Base-by-base conservation (phyloP, 1,284 basidiomycete species). In the Grifola frondosa region DNA sequence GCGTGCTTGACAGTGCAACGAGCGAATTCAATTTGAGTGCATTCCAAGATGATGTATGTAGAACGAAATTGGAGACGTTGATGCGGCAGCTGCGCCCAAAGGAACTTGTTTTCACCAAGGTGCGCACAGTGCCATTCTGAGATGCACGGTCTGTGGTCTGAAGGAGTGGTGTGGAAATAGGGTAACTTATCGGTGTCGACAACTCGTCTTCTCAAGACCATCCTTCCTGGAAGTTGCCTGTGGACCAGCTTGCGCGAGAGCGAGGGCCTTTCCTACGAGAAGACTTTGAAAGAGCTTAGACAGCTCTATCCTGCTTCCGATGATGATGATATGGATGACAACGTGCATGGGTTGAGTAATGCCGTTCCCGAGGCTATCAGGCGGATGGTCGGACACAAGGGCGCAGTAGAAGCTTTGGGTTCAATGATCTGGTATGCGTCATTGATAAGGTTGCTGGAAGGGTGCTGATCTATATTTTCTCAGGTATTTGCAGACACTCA, bases 1-100 rank as follows among this genome's bases (percentile, higher is more conserved):
- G 93, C 59, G 84, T 95, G n/a, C 70, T 99, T 56, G 97, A 99
- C 63, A 95, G 94, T 46, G 81, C 95, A 6, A 99, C 97, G 0
- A 96, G 94, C 47, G 90, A 97, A 63, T 99, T 99, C 73, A 89
- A 93, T 56, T 65, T 99, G 57, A 88, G 90, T 41, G 75, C 80
- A 1, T 97, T 99, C 61, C 81, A 89, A 45, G 97, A 99, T 58
- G 97, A 99, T 62, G 77, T 91, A 12, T 94, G 89, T 56, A 80
- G 93, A 29, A 98, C 96, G 4, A 87, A 85, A 57, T 70, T 99
- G 50, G 96, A 99, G 70, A 99, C 97, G 0, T 71, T 97, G 60
- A 81, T 99, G 67, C 78, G 96, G 46, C 95, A 97, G 60, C 72
- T 98, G 41, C 76, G 94, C 37, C 91, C 93, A 1, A 97, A 97